Conservation (phyloP, 768 basidiomycete species). For the Hericium alpestre region DNA sequence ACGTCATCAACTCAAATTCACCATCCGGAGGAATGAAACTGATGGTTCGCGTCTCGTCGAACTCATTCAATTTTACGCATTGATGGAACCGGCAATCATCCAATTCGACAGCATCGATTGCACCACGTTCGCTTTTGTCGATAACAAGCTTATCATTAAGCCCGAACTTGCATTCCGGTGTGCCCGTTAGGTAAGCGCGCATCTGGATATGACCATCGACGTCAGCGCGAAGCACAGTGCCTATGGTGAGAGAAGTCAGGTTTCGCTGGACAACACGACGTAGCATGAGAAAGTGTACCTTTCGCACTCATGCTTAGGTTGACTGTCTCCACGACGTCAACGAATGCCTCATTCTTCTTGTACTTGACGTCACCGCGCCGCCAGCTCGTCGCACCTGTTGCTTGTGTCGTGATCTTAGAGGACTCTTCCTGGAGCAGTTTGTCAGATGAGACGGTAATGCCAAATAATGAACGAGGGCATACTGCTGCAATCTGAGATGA, state of each 20-base stretch:
- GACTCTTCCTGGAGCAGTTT: slow-evolving; percentile 69
- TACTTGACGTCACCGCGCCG: slow-evolving; percentile 92
- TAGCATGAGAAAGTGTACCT: slow-evolving; percentile 35
- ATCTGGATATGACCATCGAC: slow-evolving; percentile 97
- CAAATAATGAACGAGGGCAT: slow-evolving; percentile 14
- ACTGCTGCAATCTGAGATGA: slow-evolving; percentile 79
- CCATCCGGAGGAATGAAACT: slow-evolving; percentile 98
- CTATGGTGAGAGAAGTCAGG: slow-evolving; percentile 26
- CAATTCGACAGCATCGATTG: slow-evolving; percentile 76
- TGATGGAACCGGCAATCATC: slow-evolving; percentile 99
- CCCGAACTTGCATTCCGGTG: slow-evolving; percentile 98
- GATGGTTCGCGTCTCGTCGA: slow-evolving; percentile 88
- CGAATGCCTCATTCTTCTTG: slow-evolving; percentile 99
- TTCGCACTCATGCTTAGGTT: slow-evolving; percentile 97
- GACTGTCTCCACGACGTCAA: slow-evolving; percentile 97
- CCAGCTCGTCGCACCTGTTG: slow-evolving; percentile 96
- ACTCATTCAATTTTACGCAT: slow-evolving; percentile 90
- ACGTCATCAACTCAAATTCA: slow-evolving; percentile 98
- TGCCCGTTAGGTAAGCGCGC: slow-evolving; percentile 94
- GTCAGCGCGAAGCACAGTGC: slow-evolving; percentile 85
- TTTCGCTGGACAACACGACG: not conserved
- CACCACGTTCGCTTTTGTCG: slow-evolving; percentile 61
- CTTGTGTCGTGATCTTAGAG: slow-evolving; percentile 93
- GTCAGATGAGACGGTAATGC: not conserved
- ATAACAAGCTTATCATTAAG: slow-evolving; percentile 97